Conservation (phyloP, 768 basidiomycete species). For the Boletellus ananiceps region DNA sequence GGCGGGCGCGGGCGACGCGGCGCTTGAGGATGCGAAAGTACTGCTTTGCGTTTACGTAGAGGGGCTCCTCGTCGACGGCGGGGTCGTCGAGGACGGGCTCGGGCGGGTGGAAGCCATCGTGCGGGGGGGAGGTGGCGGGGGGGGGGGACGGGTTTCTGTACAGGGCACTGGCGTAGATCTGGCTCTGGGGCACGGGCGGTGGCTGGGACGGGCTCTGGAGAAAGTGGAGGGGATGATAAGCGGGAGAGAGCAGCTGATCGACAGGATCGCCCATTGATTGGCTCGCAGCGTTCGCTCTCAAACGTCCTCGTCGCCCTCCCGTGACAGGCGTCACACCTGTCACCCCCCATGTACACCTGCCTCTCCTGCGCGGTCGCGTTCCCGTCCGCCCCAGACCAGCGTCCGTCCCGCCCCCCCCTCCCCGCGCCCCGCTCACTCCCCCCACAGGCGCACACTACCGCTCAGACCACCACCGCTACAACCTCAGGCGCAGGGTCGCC, state of each 20-base stretch:
- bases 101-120: conserved; percentile 31
- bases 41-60: conserved; percentile 99
- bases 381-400: conserved; percentile 70
- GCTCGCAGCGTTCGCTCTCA: conserved; percentile 34
- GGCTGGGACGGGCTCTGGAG: conserved; percentile 20
- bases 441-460: conserved; percentile 76
- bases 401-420: conserved; percentile 39
- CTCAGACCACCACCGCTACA: conserved; percentile 95
- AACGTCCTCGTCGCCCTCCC: conserved; percentile 13
- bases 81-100: conserved; percentile 35
- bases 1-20: conserved; percentile 80
- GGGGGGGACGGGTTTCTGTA: conserved; percentile 32
- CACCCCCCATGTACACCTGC: conserved; percentile 67
- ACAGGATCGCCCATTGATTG: conserved; percentile 55
- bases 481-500: conserved; percentile 95
- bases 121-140: conserved; percentile 28
- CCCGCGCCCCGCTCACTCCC: neutral
- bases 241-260: conserved; percentile 58
- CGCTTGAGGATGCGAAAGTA: conserved; percentile 98
- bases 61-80: conserved; percentile 86
- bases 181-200: conserved; percentile 20
- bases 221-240: conserved; percentile 45
- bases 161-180: conserved; percentile 18
- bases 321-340: conserved; percentile 3
- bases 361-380: conserved; percentile 90